phyloP scores from a whole-genome alignment of 306 rosid species.

The Phaseolus lunatus region DNA sequence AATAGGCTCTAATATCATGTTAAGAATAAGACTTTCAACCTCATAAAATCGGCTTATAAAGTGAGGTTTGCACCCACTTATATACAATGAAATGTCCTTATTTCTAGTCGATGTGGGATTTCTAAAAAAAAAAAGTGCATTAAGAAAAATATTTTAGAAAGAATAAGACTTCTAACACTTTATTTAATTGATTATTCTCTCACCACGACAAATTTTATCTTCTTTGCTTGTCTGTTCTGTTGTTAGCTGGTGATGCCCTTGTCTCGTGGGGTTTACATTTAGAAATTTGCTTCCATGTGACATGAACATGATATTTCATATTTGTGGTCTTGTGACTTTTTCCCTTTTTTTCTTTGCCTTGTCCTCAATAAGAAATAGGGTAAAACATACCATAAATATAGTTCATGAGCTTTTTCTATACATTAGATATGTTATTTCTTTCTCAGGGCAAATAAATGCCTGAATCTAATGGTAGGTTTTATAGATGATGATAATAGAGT shows the following conservation, averaged over 20 bases:
- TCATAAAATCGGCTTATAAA: too few species aligned
- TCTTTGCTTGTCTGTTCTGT: constrained; percentile 32
- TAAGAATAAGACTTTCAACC: too few species aligned
- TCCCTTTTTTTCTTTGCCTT: not conserved
- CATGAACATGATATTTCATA: not conserved
- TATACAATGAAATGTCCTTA: too few species aligned
- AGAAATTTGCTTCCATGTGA: constrained; percentile 48
- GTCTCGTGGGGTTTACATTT: constrained; percentile 35
- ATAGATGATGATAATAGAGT: not conserved
- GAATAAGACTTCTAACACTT: too few species aligned
- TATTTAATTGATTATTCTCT: constrained; percentile 15
- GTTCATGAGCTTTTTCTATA: not conserved
- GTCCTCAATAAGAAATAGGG: not conserved
- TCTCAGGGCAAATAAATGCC: too few species aligned
- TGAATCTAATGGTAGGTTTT: too few species aligned
- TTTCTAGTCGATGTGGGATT: too few species aligned
- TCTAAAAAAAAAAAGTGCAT: too few species aligned
- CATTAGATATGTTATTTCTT: not conserved
- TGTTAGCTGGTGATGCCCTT: constrained; percentile 33
- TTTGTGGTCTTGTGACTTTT: constrained; percentile 12
- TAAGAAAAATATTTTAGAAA: too few species aligned
- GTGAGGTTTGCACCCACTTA: too few species aligned
- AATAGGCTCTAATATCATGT: too few species aligned
- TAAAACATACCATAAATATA: not conserved
- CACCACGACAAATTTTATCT: constrained; percentile 29